Conservation (phyloP, 169 alveolate genomes). For the Neospora caninum region DNA sequence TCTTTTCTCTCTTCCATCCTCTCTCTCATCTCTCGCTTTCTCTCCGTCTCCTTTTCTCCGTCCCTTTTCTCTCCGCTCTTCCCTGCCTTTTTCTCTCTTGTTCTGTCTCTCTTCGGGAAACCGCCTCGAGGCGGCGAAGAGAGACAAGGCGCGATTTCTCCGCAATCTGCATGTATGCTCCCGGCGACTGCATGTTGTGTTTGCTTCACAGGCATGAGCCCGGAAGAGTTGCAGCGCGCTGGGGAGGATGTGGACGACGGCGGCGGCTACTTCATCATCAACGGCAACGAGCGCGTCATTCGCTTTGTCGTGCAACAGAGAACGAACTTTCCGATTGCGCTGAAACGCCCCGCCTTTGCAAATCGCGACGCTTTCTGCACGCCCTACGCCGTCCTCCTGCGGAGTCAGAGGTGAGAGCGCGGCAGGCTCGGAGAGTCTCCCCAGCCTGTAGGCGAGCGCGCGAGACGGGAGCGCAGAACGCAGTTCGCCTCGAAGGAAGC, state of each 20-base stretch:
- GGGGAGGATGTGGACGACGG: constrained; percentile 98
- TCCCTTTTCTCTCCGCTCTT: not conserved
- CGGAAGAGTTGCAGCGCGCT: constrained; percentile 90
- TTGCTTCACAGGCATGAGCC: constrained; percentile 78
- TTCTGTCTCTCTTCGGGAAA: too few relatives aligned
- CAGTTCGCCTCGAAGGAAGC: too few relatives aligned
- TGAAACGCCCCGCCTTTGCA: constrained; percentile 57
- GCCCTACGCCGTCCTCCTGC: constrained; percentile 57
- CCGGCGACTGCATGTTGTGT: too few relatives aligned
- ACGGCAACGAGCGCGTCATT: constrained; percentile 96
- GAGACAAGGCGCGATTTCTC: too few relatives aligned
- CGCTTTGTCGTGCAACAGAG: constrained; percentile 96
- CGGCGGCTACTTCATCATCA: constrained; percentile 99
- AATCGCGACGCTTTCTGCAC: constrained; percentile 69
- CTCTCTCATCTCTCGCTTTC: not conserved
- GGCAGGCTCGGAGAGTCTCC: too few relatives aligned
- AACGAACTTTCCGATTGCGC: constrained; percentile 94
- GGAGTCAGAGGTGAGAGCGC: constrained; percentile 61
- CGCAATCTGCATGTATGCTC: too few relatives aligned
- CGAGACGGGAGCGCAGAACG: not conserved
- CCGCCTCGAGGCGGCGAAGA: too few relatives aligned
- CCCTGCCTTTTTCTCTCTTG: too few relatives aligned
- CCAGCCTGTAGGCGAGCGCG: not conserved
- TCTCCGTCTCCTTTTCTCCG: not conserved
- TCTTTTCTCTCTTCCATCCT: not conserved